These are phyloP conservation scores for Citeromyces siamensis DNA, from an alignment of 1,139 yeast genomes.

Conservation along the genomic window DNA sequence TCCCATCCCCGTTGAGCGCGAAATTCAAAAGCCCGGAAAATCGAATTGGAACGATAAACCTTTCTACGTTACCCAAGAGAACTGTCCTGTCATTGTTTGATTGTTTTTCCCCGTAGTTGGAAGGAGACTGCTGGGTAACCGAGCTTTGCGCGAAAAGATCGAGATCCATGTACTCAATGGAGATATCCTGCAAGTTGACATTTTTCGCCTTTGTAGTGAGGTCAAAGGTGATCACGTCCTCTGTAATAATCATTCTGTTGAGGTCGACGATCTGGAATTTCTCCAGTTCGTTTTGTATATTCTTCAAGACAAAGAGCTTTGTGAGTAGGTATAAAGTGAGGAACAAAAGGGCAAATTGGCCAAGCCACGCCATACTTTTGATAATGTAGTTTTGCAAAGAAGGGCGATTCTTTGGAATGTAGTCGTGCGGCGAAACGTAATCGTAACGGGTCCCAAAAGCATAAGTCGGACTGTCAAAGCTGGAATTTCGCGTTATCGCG, in stretches of 20 bases:
- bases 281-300: slow-evolving; percentile 25
- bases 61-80: slow-evolving; percentile 55
- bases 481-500: slow-evolving; percentile 8
- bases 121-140: slow-evolving; percentile 10
- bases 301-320: slow-evolving; percentile 13
- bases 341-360: slow-evolving; percentile 10
- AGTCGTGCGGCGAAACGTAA: slow-evolving; percentile 18
- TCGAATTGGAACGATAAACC: slow-evolving; percentile 57
- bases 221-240: slow-evolving; percentile 74
- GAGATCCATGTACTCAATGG: slow-evolving; percentile 53
- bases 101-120: slow-evolving; percentile 6
- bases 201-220: slow-evolving; percentile 64
- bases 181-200: slow-evolving; percentile 69
- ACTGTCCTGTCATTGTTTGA: slow-evolving; percentile 30
- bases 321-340: slow-evolving; percentile 9
- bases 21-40: slow-evolving; percentile 40
- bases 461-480: slow-evolving; percentile 7
- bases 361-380: slow-evolving; percentile 9
- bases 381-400: slow-evolving; percentile 11
- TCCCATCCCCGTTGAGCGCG: not conserved
- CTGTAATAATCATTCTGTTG: slow-evolving; percentile 65
- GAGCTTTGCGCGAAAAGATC: slow-evolving; percentile 54
- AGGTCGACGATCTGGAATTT: slow-evolving; percentile 48
- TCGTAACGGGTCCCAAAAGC: slow-evolving; percentile 5
- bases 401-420: slow-evolving; percentile 13